Evolutionary conservation across 192 early-diverging fungal genomes (phyloP).

Genomic region (Umbelopsis vinacea): DNA sequence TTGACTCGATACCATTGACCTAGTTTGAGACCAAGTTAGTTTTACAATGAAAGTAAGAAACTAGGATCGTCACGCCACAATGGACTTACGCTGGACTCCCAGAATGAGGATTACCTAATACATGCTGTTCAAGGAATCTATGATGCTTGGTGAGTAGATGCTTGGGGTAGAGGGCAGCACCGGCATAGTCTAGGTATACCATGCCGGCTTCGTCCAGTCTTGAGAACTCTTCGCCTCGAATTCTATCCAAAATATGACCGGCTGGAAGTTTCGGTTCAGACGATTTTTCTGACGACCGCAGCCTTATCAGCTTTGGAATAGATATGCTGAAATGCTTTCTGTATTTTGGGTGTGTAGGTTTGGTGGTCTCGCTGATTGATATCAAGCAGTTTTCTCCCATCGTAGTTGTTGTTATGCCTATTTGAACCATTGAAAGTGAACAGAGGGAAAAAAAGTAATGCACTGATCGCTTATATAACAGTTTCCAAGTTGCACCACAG

Average conservation of each 20-base stretch:
- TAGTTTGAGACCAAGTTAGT: not conserved
- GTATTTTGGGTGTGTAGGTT: too few species aligned
- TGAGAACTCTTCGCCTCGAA: not conserved
- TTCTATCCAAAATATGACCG: not conserved
- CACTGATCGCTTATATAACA: too few species aligned
- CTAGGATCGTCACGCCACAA: too few species aligned
- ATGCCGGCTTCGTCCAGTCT: not conserved
- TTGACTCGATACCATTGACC: constrained; percentile 1
- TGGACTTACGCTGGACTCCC: not conserved
- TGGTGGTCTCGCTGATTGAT: too few species aligned
- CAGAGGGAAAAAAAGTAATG: too few species aligned
- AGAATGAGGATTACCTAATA: constrained; percentile 7
- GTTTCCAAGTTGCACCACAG: too few species aligned
- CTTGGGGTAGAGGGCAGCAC: constrained; percentile 1
- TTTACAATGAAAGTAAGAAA: not conserved
- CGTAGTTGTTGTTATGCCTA: too few species aligned
- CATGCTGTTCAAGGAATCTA: not conserved
- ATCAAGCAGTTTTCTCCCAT: too few species aligned
- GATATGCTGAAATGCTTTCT: too few species aligned
- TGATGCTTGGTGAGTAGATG: not conserved
- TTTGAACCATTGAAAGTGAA: too few species aligned
- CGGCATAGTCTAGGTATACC: constrained; percentile 11
- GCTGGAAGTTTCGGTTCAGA: not conserved
- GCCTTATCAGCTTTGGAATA: too few species aligned
- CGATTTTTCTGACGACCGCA: too few species aligned